Base-by-base conservation (phyloP, 108 stramenopile species). In the Craspedostauros australis region DNA sequence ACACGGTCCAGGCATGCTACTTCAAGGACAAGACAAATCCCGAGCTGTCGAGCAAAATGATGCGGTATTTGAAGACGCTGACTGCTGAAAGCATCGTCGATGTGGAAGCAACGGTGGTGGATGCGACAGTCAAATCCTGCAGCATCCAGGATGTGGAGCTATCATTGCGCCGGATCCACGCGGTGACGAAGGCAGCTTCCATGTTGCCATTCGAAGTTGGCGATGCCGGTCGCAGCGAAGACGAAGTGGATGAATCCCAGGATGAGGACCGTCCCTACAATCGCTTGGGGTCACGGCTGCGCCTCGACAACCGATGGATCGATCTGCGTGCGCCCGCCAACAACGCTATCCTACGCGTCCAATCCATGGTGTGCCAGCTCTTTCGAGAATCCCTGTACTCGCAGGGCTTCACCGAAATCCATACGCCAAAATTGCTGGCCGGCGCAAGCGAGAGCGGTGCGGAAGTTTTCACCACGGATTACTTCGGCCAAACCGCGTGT, bases 381-480 rank as follows among this genome's bases (percentile, higher is more conserved):
- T 93, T 86, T 60, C 82, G 96, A 15, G 94, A 95, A 56, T 79
- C 89, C 1, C 62, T 97, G n/a, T 95, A 95, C 46, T 62, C 80
- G 5, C 80, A 94, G 64, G 86, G 80, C 0, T 97, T 97, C 64
- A 58, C 80, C 30, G 96, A 97, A 73, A 97, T 97, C 19, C 93
- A 93, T 50, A 93, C 95, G 2, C 96, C 96, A 31, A 97, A 97
- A 69, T 54, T 97, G 27, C 93, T 97, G 57, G 88, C 88, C 2
- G 96, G 96, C 39, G 95, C 96, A 68, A 85, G 82, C 57, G 96
- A 97, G 62, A 86, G 86, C 57, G 96, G 96, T 12, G 90, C 95
- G 8, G 96, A 91, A 18, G 96, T 97, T 11, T 97, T 97, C 53
- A 94, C 80, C 5, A 98, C 97, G 5, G 95, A 98, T 58, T 98